Conservation (phyloP, 2,329 filamentous ascomycete species). For the Nemania diffusa region DNA sequence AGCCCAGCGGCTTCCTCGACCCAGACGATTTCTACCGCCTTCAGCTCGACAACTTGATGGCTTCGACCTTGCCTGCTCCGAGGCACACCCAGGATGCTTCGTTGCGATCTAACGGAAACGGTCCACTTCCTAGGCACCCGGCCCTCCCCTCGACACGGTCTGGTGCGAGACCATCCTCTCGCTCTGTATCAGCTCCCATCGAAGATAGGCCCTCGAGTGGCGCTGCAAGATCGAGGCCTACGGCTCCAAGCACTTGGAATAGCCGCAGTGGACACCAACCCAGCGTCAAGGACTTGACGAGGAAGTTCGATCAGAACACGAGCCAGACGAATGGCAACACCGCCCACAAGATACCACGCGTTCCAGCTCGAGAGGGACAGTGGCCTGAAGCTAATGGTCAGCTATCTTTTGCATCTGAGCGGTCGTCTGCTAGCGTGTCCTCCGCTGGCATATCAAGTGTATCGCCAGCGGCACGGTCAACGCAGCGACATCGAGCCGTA, state of each 20-base stretch:
- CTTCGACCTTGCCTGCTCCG: constrained; percentile 53
- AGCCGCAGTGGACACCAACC: constrained; percentile 58
- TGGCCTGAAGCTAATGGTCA: constrained; percentile 49
- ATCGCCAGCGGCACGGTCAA: constrained; percentile 47
- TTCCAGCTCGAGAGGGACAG: constrained; percentile 22
- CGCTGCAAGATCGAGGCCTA: constrained; percentile 46
- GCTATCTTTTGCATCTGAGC: constrained; percentile 56
- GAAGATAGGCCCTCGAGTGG: constrained; percentile 55
- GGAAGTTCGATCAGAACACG: constrained; percentile 76
- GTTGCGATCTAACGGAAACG: constrained; percentile 62
- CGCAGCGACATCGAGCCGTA: constrained; percentile 60
- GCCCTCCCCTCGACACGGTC: constrained; percentile 54
- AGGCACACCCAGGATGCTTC: constrained; percentile 56
- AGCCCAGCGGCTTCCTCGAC: constrained; percentile 57
- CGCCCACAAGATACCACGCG: constrained; percentile 48
- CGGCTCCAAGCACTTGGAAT: constrained; percentile 44
- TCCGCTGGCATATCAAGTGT: constrained; percentile 42
- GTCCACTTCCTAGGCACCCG: constrained; percentile 60
- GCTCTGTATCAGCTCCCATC: constrained; percentile 67
- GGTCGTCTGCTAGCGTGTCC: constrained; percentile 51
- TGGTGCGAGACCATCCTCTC: constrained; percentile 56
- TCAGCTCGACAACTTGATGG: constrained; percentile 58
- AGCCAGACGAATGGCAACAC: constrained; percentile 43
- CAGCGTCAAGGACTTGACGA: constrained; percentile 84
- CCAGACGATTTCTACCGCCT: constrained; percentile 67